These are phyloP conservation scores for Aspergillus sergii DNA, from an alignment of 2,329 filamentous ascomycete genomes.

Conservation along the genomic window DNA sequence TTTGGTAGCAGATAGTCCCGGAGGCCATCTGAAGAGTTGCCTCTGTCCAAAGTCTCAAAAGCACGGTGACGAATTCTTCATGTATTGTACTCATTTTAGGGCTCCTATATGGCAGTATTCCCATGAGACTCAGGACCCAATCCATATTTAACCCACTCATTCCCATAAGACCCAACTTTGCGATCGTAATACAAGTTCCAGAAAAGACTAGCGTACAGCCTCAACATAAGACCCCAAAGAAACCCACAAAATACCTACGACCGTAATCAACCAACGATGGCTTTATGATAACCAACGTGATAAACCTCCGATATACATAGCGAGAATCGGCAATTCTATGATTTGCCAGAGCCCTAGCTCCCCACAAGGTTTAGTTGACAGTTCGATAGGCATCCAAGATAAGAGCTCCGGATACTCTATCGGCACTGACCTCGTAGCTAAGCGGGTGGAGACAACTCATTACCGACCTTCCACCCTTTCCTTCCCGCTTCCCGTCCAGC, in stretches of 20 bases:
- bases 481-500: conserved; percentile 11
- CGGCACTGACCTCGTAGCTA: neutral
- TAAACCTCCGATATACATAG: conserved; percentile 1
- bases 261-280: neutral
- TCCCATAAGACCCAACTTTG: neutral
- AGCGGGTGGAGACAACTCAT: neutral
- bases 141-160: no score
- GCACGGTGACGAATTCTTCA: no score
- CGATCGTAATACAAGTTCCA: neutral
- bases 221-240: neutral
- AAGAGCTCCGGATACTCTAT: conserved; percentile 1
- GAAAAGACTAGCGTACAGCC: neutral
- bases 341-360: conserved; percentile 4
- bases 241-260: neutral
- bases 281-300: neutral
- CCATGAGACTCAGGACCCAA: no score
- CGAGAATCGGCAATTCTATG: conserved; percentile 12
- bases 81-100: no score
- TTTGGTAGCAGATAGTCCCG: neutral
- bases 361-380: neutral
- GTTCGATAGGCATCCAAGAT: neutral
- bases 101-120: no score
- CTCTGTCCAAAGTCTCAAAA: no score
- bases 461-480: conserved; percentile 12
- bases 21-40: no score